Base-by-base conservation (phyloP, 2,329 filamentous ascomycete species). In the Fusarium lateritium region DNA sequence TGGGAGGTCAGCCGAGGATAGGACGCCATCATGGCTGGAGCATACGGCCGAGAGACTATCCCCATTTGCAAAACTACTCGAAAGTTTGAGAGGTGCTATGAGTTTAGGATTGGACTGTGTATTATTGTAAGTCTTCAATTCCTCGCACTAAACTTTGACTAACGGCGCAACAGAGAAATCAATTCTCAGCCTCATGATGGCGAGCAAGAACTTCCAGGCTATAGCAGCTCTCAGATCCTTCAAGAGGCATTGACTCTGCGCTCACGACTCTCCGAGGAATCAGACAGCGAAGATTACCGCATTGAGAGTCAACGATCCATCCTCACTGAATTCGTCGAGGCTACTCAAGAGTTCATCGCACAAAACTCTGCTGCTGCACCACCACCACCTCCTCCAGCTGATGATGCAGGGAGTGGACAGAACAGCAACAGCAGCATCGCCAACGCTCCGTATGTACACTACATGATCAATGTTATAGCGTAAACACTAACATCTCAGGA, bases 221-320 rank as follows among this genome's bases (percentile, higher is more conserved):
- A 76, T 31, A 70, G 67, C 56, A 73, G 68, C 61, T 73, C 73
- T 11, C 75, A 76, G 61, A 71, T 76, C 6, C 61, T 75, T 2
- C 70, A 74, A 26, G 72, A 73, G 28, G 63, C 62, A n/a, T 47
- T 67, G 10, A 63, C 47, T 10, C 46, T 76, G 14, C 71, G 71
- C 9, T 54, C 53, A n/a, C 61, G 65, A 7, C 54, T 76, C 14
- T 31, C 47, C 7, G 54, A 65, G 2, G 67, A 72, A 11, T 40
- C 63, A 4, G 70, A 72, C 21, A 69, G 56, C 3, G 69, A 76
- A 40, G 69, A 75, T 7, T 52, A 43, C 7, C 66, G 68, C 5
- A 56, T 74, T 8, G 71, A 69, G 31, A 61, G 57, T 4, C 70
- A 74, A 3, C 52, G 69, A 7, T 54, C 67, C 0, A 49, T 63